These are phyloP conservation scores for Annulohypoxylon stygium DNA, from an alignment of 495 filamentous ascomycete species.

Conservation along the genomic window DNA sequence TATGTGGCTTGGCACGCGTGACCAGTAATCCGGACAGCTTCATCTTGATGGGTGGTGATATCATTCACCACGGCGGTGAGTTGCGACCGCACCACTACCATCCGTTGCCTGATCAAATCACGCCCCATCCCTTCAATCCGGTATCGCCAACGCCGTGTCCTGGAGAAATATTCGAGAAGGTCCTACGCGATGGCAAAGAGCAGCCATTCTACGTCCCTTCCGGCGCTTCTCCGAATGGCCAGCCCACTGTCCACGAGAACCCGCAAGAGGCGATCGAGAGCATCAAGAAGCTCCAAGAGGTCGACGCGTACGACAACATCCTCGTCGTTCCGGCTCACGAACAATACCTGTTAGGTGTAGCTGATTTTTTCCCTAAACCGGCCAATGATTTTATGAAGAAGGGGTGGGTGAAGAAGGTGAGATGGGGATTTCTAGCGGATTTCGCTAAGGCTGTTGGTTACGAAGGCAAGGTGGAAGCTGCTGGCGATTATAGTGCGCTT, in stretches of 20 bases:
- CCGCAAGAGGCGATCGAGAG: constrained; percentile 50
- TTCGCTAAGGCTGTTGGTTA: constrained; percentile 59
- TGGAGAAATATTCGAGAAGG: constrained; percentile 56
- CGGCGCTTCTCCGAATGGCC: constrained; percentile 14
- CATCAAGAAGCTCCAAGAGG: constrained; percentile 60
- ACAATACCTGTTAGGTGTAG: constrained; percentile 57
- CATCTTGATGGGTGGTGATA: constrained; percentile 69
- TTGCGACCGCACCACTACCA: constrained; percentile 65
- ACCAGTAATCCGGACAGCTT: constrained; percentile 62
- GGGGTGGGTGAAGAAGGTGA: constrained; percentile 62
- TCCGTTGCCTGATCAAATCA: constrained; percentile 61
- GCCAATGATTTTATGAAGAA: constrained; percentile 65
- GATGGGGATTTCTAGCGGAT: constrained; percentile 70
- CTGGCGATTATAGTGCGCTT: constrained; percentile 30
- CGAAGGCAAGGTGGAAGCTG: constrained; percentile 38
- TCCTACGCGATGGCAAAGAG: constrained; percentile 46
- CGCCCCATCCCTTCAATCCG: constrained; percentile 55
- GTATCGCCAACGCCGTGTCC: constrained; percentile 50
- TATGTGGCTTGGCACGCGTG: constrained; percentile 67
- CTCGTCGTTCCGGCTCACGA: constrained; percentile 69
- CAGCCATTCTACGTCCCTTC: constrained; percentile 56
- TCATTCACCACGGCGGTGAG: constrained; percentile 65
- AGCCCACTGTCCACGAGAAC: constrained; percentile 43
- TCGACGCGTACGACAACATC: constrained; percentile 65
- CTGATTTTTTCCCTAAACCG: constrained; percentile 65